Conservation (phyloP, 805 yeast species). For the Alloascoidea africana region DNA sequence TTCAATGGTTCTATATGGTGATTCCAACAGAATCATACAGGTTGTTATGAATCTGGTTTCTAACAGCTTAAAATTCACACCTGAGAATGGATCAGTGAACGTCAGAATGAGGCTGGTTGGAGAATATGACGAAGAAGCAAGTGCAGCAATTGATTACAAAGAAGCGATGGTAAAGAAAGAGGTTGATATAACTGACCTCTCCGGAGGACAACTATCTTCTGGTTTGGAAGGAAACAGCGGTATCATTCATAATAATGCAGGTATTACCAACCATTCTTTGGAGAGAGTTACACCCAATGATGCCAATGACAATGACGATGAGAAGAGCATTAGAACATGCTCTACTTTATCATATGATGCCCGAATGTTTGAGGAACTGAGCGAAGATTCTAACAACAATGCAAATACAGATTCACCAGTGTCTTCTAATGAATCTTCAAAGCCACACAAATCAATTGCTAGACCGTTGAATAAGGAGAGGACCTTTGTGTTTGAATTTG, state of each 20-base stretch:
- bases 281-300: neutral
- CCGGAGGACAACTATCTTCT: neutral
- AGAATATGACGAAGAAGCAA: constrained; percentile 44
- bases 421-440: constrained; percentile 5
- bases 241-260: neutral
- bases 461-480: constrained; percentile 16
- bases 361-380: constrained; percentile 6
- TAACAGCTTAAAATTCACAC: constrained; percentile 85
- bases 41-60: constrained; percentile 86
- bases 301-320: constrained; percentile 7
- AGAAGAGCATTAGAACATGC: constrained; percentile 5
- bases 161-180: constrained; percentile 28
- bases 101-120: constrained; percentile 52
- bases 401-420: neutral
- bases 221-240: neutral
- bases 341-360: constrained; percentile 6
- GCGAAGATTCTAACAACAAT: constrained; percentile 3
- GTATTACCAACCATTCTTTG: neutral
- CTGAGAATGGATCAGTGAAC: constrained; percentile 68
- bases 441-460: neutral
- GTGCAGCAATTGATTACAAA: constrained; percentile 24
- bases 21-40: constrained; percentile 80
- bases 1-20: constrained; percentile 65
- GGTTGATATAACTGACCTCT: constrained; percentile 1
- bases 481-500: constrained; percentile 48